Evolutionary conservation across 805 yeast species (phyloP).

Genomic region (Sugiyamaella lignohabitans): DNA sequence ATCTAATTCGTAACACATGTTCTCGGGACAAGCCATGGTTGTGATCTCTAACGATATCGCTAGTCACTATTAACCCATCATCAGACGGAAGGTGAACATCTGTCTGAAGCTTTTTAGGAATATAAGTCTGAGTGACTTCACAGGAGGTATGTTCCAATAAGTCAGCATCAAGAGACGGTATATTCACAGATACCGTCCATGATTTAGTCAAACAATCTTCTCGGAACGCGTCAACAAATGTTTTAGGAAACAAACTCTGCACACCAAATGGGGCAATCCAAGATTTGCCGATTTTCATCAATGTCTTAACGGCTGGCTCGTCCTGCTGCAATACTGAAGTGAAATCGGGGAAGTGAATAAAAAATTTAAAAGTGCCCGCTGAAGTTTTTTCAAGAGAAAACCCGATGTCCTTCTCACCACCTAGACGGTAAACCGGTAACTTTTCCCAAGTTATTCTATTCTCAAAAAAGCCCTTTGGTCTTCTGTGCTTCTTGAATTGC

Average conservation of each 20-base stretch:
- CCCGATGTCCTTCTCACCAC: neutral
- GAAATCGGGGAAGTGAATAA: neutral
- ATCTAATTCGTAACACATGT: too few relatives aligned
- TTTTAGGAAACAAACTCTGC: too few relatives aligned
- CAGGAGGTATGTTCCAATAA: neutral
- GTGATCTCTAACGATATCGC: neutral
- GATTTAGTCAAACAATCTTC: neutral
- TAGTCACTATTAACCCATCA: neutral
- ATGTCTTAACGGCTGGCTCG: neutral
- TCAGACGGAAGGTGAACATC: too few relatives aligned
- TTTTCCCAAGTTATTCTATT: neutral
- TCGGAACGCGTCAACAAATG: neutral
- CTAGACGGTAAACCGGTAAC: neutral
- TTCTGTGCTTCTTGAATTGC: neutral
- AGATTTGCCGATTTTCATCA: neutral
- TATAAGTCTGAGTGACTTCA: neutral
- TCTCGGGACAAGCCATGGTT: neutral
- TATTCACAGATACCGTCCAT: neutral
- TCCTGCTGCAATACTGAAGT: neutral
- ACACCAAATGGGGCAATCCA: neutral
- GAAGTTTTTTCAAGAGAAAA: neutral
- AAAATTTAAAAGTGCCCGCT: neutral
- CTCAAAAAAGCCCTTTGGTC: neutral
- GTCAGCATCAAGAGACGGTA: neutral
- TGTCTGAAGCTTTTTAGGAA: neutral